A percentile compares a stretch with the other conserved stretches of the same genome.
Conservation (phyloP, 2,329 filamentous ascomycete species). For the Colletotrichum sp. region DNA sequence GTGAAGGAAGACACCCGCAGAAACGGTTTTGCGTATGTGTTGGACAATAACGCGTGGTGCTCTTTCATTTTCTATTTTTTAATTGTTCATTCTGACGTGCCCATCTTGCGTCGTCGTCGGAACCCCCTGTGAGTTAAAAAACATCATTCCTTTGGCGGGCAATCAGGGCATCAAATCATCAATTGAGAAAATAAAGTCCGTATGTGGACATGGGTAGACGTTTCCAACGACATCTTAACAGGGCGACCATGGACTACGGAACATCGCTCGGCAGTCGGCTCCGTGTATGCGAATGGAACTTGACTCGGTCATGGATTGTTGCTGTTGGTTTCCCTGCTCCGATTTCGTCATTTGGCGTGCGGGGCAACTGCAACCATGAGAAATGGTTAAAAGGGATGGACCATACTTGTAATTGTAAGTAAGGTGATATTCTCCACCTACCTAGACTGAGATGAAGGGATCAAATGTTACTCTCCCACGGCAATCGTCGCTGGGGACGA, state of each 20-base stretch:
- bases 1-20: not conserved
- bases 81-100: not conserved
- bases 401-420: not conserved
- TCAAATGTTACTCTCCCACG: not conserved
- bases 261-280: not conserved
- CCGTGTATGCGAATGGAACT: not conserved
- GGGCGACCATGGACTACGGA: not conserved
- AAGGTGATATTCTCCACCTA: not conserved
- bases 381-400: not conserved
- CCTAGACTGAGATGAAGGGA: not conserved
- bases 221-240: not conserved
- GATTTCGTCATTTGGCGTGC: not conserved
- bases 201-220: not conserved
- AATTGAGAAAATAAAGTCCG: not conserved
- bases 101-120: not conserved
- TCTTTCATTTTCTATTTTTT: not conserved
- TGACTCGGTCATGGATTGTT: not conserved
- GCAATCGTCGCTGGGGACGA: not conserved
- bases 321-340: not conserved
- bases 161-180: not conserved
- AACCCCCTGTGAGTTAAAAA: not conserved
- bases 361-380: not conserved
- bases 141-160: not conserved
- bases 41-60: not conserved
- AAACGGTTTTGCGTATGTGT: not conserved